Conservation (phyloP, 192 early-diverging fungal genomes). For the Allomyces javanicus region DNA sequence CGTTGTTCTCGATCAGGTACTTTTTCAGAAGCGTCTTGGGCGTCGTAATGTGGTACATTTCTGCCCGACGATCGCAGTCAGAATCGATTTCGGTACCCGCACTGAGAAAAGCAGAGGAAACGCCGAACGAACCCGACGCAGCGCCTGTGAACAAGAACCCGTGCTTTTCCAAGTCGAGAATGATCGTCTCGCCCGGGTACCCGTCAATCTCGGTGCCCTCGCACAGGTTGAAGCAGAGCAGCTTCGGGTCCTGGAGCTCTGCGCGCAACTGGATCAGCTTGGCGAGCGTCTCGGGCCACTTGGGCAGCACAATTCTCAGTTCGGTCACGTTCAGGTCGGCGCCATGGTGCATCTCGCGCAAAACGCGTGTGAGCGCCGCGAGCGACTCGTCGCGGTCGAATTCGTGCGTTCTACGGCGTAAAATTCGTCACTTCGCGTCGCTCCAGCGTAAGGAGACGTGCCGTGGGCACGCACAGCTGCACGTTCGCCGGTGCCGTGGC, state of each 20-base stretch:
- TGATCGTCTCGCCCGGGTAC: neutral
- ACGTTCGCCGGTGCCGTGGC: too few relatives aligned
- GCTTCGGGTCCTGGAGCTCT: neutral
- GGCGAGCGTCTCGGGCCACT: neutral
- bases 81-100: too few relatives aligned
- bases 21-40: slow-evolving; percentile 4
- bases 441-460: too few relatives aligned
- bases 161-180: neutral
- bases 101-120: too few relatives aligned
- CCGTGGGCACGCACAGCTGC: too few relatives aligned
- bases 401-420: too few relatives aligned
- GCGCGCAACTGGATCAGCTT: neutral
- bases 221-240: neutral
- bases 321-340: too few relatives aligned
- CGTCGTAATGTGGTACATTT: neutral
- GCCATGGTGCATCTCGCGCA: too few relatives aligned
- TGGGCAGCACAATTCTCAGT: neutral
- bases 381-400: too few relatives aligned
- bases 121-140: neutral
- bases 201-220: neutral
- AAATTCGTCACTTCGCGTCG: too few relatives aligned
- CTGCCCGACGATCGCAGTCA: too few relatives aligned
- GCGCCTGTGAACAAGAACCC: neutral
- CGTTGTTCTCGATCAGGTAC: slow-evolving; percentile 4
- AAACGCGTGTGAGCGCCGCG: too few relatives aligned